Evolutionary conservation across 805 yeast species (phyloP).

Genomic region (Tetrapisispora pingtungensis): DNA sequence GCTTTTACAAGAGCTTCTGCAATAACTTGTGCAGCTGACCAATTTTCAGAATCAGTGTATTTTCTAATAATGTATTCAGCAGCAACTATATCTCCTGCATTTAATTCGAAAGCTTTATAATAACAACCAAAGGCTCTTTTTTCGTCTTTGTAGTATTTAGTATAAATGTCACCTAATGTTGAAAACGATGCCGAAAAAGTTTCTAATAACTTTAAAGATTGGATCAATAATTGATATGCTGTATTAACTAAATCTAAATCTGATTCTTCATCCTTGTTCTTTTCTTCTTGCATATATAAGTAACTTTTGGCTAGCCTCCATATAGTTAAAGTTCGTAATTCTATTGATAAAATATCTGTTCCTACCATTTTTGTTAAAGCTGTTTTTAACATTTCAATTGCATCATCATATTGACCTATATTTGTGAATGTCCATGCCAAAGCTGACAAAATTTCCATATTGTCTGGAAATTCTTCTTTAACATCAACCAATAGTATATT

Average conservation of each 20-base stretch:
- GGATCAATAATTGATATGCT: conserved; percentile 51
- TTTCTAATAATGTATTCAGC: conserved; percentile 62
- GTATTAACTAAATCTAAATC: conserved; percentile 24
- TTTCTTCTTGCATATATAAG: conserved; percentile 28
- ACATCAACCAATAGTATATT: conserved; percentile 42
- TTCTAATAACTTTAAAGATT: conserved; percentile 53
- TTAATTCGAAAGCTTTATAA: conserved; percentile 81
- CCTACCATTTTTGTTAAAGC: conserved; percentile 35
- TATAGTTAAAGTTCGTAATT: conserved; percentile 46
- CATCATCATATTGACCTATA: conserved; percentile 38
- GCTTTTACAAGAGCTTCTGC: conserved; percentile 57
- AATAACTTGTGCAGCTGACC: conserved; percentile 76
- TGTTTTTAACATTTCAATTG: conserved; percentile 28
- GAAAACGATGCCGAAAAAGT: conserved; percentile 74
- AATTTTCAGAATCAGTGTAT: conserved; percentile 58
- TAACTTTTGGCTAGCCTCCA: conserved; percentile 72
- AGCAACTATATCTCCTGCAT: conserved; percentile 63
- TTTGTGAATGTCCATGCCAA: conserved; percentile 69
- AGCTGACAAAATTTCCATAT: conserved; percentile 55
- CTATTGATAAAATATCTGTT: conserved; percentile 41
- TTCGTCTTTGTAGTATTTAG: conserved; percentile 45
- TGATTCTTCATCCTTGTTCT: conserved; percentile 4
- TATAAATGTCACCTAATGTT: conserved; percentile 66
- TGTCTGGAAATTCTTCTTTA: conserved; percentile 37
- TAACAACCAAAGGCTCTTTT: conserved; percentile 76